Evolutionary conservation across 768 basidiomycete genomes (phyloP), one percentile per base, ranked within the genome.

Genomic region (Tephrocybe sp.): DNA sequence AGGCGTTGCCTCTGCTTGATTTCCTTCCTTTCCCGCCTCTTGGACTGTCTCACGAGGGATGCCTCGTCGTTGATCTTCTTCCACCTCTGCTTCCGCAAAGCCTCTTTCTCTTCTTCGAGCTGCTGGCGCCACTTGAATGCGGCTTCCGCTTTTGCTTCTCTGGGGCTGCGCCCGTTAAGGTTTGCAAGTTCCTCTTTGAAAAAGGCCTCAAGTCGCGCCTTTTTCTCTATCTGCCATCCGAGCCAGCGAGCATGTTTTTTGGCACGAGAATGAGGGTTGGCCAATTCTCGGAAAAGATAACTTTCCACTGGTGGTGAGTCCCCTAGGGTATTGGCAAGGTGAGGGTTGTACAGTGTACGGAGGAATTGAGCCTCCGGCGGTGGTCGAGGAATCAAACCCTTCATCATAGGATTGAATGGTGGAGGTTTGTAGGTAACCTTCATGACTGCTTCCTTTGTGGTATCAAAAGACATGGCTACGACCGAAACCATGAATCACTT

Each of bases 241-340:
- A 88, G 81, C 86, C 87, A 93, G 56, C 91, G 81, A 43, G 73
- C 73, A 60, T 88, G 84, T 65, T 88, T 91, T 74, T 89, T 91
- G 8, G 90, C 87, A 17, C 88, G 84, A 11, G 87, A 83, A 62
- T 91, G 86, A 21, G 90, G 90, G 65, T 92, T 91, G 23, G 88
- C 76, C 33, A 93, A 79, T 61, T 93, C 91, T 54, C 78, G 78
- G 39, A 71, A 63, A 50, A 93, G 68, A 61, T 82, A 81, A 20
- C 78, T 62, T 63, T 93, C 91, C 53, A 89, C 75, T 11, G 88
- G 86, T 9, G 73, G 70, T 12, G 76, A 74, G 25, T 83, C 76
- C 55, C 77, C 78, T 24, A 76, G 62, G n/a, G 64, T 60, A 24
- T 69, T 68, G 23, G 61, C 61, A 10, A 74, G 71, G 47, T 76